Evolutionary conservation across 2,329 filamentous ascomycete genomes (phyloP).

Genomic region (Alternaria ventricosa): DNA sequence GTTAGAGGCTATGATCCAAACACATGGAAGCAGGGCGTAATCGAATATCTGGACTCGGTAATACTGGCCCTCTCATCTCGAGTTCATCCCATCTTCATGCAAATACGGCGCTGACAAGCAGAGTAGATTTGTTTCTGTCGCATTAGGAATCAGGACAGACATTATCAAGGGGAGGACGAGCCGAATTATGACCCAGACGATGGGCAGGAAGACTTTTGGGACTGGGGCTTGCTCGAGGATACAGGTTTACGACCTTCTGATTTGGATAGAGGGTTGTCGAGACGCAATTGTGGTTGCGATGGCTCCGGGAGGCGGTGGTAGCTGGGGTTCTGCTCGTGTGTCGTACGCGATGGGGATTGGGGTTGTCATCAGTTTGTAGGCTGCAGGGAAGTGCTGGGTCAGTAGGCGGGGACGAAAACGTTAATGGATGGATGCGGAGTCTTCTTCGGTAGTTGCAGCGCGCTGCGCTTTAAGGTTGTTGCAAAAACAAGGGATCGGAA

Average conservation of each 20-base stretch:
- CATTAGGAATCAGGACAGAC: neutral
- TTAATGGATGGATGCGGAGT: neutral
- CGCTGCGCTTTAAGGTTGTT: neutral
- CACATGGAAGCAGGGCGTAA: neutral
- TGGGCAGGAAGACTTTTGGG: neutral
- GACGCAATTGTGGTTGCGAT: neutral
- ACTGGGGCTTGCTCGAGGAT: neutral
- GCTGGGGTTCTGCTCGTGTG: too few species aligned
- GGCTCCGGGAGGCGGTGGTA: neutral
- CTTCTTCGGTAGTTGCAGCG: neutral
- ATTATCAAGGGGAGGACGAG: neutral
- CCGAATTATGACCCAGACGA: neutral
- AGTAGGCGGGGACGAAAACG: neutral
- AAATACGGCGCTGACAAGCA: neutral
- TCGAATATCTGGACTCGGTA: neutral
- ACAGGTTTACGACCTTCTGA: neutral
- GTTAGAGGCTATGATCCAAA: neutral
- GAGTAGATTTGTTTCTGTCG: neutral
- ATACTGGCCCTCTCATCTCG: neutral
- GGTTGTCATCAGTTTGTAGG: too few species aligned
- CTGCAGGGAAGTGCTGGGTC: neutral
- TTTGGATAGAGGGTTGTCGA: neutral
- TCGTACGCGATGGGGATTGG: too few species aligned
- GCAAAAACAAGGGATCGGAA: neutral
- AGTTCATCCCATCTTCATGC: too few species aligned